Percentiles rank a stretch among this genome's conserved stretches.
These are phyloP conservation scores for Zangia roseola DNA, from an alignment of 768 basidiomycete species.

Conservation along the genomic window DNA sequence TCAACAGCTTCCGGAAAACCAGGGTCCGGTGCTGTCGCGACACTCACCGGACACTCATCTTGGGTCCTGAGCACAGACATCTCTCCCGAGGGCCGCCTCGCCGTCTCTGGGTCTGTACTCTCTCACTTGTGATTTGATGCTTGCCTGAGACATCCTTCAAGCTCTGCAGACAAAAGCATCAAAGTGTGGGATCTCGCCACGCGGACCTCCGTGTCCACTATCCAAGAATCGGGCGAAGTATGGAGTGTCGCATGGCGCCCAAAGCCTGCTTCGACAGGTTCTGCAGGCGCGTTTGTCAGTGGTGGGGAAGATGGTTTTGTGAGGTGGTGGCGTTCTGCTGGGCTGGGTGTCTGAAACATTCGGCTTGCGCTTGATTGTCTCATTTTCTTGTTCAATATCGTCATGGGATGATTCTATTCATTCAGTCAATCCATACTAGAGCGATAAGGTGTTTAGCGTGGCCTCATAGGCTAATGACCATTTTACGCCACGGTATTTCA, in stretches of 20 bases:
- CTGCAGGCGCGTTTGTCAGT: conserved; percentile 62
- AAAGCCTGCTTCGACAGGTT: conserved; percentile 50
- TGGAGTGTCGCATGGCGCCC: conserved; percentile 86
- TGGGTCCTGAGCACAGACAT: conserved; percentile 88
- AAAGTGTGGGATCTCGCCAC: conserved; percentile 86
- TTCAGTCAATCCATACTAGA: too few species aligned
- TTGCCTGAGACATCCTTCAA: conserved; percentile 24
- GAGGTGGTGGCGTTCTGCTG: conserved; percentile 78
- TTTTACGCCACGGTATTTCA: too few species aligned
- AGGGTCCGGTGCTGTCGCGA: conserved; percentile 78
- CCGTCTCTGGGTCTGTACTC: conserved; percentile 69
- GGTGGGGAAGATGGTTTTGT: conserved; percentile 76
- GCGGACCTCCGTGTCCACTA: conserved; percentile 70
- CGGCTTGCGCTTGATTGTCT: too few species aligned
- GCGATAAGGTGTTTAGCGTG: too few species aligned
- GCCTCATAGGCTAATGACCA: too few species aligned
- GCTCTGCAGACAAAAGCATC: conserved; percentile 82
- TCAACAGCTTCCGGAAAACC: conserved; percentile 54
- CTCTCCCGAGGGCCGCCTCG: conserved; percentile 77
- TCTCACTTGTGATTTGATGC: background rate
- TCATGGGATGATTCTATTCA: too few species aligned
- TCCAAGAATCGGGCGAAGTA: conserved; percentile 77
- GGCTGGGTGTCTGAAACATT: conserved; percentile 33
- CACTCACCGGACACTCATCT: conserved; percentile 84
- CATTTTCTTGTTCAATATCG: too few species aligned